Evolutionary conservation across 2,329 filamentous ascomycete genomes (phyloP), one percentile per base, ranked within the genome.

Genomic region (Colletotrichum shisoi): DNA sequence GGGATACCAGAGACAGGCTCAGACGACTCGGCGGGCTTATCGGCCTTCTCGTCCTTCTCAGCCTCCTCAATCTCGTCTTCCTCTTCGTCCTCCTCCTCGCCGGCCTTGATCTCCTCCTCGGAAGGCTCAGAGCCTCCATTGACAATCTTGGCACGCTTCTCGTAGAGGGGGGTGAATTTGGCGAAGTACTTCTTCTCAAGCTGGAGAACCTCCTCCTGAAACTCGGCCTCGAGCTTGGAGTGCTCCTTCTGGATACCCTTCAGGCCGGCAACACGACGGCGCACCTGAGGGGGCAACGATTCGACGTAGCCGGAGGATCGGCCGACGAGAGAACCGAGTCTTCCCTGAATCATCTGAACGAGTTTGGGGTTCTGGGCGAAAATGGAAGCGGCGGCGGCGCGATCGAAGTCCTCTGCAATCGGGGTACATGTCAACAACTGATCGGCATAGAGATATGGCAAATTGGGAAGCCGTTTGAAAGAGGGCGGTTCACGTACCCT

Each of bases 151-250:
- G 94, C 88, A 80, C 95, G 94, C 86, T 95, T 95, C 85, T 97
- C 84, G 83, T 99, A 99, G 57, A 99, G 88, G 69, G 95, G 95
- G 62, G 93, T 96, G 83, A 97, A 99, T 83, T 98, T 98, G 82
- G 92, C 92, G 75, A 98, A 98, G 82, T 97, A 99, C 84, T 97
- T 97, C 88, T 99, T 99, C 87, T 99, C 95, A 34, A 99, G 88
- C 80, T 97, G 90, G 67, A 99, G 87, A 70, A 99, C 94, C 83
- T 98, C 96, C 81, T 98, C 94, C 80, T 99, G 96, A 81, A 99
- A 98, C 81, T 97, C 91, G 61, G 93, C 92, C 85, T 99, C 96
- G 74, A 99, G 90, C 84, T 98, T 97, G 69, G 94, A 92, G 83
- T 99, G 95, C 75, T 98, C 94, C 82, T 97, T 97, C 83, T 99